Percentiles rank a stretch among this genome's conserved stretches.
These are phyloP conservation scores for Cyclotella atomus DNA, from an alignment of 108 stramenopile species.

Conservation along the genomic window DNA sequence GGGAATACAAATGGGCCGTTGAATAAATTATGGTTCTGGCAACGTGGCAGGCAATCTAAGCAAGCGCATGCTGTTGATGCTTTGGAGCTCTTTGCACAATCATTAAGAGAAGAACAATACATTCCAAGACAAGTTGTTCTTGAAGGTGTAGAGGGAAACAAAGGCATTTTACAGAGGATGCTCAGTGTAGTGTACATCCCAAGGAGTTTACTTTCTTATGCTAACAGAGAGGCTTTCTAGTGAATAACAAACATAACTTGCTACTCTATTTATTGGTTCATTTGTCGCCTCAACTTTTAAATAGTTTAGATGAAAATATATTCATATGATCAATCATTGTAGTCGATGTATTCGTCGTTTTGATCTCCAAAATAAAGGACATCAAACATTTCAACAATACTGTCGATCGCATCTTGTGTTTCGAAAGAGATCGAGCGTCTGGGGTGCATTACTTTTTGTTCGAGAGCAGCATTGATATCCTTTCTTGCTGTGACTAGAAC, in stretches of 20 bases:
- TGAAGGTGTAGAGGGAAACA: slow-evolving; percentile 21
- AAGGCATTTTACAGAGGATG: slow-evolving; percentile 5
- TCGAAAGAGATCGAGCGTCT: slow-evolving; percentile 10
- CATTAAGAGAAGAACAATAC: slow-evolving; percentile 22
- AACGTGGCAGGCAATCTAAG: neutral
- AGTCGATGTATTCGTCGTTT: too few relatives aligned
- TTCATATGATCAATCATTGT: too few relatives aligned
- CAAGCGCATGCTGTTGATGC: slow-evolving; percentile 9
- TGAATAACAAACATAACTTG: neutral
- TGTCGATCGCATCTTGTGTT: slow-evolving; percentile 15
- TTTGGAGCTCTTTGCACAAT: slow-evolving; percentile 33
- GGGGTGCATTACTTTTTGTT: slow-evolving; percentile 22
- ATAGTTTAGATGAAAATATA: too few relatives aligned
- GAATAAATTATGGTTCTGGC: slow-evolving; percentile 24
- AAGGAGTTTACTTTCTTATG: slow-evolving; percentile 34
- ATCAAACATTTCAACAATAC: slow-evolving; percentile 16
- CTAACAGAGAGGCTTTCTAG: slow-evolving; percentile 25
- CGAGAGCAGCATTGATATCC: slow-evolving; percentile 24
- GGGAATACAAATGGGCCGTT: neutral
- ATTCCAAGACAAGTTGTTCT: slow-evolving; percentile 22
- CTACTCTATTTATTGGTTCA: too few relatives aligned
- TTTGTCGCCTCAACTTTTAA: too few relatives aligned
- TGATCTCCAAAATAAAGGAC: slow-evolving; percentile 6
- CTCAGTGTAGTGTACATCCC: slow-evolving; percentile 30
- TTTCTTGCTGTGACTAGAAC: slow-evolving; percentile 7